phyloP scores from a whole-genome alignment of 2,329 filamentous ascomycete species.

The Elsinoe necatrix region DNA sequence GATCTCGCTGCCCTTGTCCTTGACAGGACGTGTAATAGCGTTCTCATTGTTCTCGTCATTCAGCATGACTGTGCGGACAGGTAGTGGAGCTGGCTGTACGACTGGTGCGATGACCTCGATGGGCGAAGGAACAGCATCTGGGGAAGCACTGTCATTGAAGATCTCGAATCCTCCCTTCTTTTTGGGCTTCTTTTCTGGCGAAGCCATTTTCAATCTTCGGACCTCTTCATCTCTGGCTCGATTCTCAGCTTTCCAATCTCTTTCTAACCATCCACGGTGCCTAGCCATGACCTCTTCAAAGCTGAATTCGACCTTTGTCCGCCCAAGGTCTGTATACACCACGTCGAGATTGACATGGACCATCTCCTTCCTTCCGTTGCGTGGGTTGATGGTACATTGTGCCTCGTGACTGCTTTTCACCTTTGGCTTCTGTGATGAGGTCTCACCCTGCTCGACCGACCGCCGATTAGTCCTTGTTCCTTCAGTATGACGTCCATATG shows the following conservation, averaged over 20 bases:
- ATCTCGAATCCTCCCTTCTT: conserved; percentile 18
- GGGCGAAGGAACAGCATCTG: not conserved
- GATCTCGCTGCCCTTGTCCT: conserved; percentile 33
- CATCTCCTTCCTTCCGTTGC: conserved; percentile 73
- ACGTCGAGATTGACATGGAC: conserved; percentile 80
- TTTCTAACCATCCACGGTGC: conserved; percentile 57
- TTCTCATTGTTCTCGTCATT: conserved; percentile 43
- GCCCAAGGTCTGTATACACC: conserved; percentile 70
- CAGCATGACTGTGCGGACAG: conserved; percentile 17
- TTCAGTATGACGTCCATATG: conserved; percentile 4
- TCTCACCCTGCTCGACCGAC: conserved; percentile 3
- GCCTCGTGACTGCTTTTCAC: conserved; percentile 42
- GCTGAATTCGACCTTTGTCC: conserved; percentile 63
- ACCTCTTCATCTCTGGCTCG: not conserved
- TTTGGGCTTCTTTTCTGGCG: conserved; percentile 20
- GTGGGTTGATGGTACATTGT: conserved; percentile 74
- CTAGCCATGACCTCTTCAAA: conserved; percentile 87
- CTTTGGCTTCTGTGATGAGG: conserved; percentile 14
- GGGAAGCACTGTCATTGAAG: conserved; percentile 17
- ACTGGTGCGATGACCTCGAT: not conserved
- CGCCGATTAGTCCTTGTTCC: conserved; percentile 68
- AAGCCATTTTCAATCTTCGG: conserved; percentile 1
- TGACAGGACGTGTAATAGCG: conserved; percentile 28
- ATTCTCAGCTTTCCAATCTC: conserved; percentile 39
- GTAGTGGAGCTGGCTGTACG: not conserved